phyloP scores from a whole-genome alignment of 2,329 filamentous ascomycete genomes.

The Aspergillus fructus region DNA sequence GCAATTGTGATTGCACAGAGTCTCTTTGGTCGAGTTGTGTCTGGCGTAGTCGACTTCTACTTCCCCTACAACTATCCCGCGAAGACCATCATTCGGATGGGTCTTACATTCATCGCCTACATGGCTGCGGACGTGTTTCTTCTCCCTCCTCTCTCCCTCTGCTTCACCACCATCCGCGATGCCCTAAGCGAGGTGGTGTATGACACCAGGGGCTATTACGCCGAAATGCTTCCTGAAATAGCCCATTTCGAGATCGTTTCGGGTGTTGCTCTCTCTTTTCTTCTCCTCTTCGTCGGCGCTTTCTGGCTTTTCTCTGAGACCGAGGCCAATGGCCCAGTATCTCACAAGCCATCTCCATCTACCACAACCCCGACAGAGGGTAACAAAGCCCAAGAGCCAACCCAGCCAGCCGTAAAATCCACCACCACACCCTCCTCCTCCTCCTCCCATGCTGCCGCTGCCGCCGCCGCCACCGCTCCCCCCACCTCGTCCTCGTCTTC shows the following conservation, averaged over 20 bases:
- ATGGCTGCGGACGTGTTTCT: neutral
- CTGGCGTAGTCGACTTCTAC: conserved; percentile 4
- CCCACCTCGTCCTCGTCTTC: too few relatives aligned
- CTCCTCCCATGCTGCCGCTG: too few relatives aligned
- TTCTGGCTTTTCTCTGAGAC: neutral
- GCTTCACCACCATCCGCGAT: conserved; percentile 12
- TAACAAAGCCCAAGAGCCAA: neutral
- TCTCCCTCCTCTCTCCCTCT: conserved; percentile 1
- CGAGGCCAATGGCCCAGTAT: neutral
- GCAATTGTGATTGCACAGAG: neutral
- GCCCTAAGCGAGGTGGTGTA: conserved; percentile 3
- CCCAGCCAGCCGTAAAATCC: neutral
- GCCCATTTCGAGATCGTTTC: neutral
- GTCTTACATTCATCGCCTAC: neutral
- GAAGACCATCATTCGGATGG: neutral
- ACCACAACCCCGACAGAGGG: neutral
- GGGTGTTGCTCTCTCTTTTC: neutral
- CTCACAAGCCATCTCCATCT: neutral
- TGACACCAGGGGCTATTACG: neutral
- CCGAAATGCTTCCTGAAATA: neutral
- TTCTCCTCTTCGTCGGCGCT: neutral
- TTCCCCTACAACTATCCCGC: conserved; percentile 11
- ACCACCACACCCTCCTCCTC: too few relatives aligned
- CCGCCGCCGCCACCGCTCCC: too few relatives aligned
- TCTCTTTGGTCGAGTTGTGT: neutral